Conservation (phyloP, 768 basidiomycete genomes). For the Leccinum boreale region DNA sequence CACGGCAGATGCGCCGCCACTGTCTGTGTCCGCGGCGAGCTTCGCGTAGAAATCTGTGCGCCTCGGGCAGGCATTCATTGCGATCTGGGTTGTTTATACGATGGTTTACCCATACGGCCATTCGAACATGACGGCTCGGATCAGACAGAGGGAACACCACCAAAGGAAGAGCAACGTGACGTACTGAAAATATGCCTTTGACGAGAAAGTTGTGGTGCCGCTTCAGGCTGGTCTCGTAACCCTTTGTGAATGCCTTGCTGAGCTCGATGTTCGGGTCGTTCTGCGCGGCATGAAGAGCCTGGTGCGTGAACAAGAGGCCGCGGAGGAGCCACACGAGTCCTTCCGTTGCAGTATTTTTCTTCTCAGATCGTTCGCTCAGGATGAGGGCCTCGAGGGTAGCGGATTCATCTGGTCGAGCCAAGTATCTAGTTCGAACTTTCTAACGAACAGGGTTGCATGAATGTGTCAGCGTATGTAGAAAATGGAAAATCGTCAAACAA, state of each 20-base stretch:
- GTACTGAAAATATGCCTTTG: slow-evolving; percentile 52
- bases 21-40: slow-evolving; percentile 56
- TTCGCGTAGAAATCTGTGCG: slow-evolving; percentile 60
- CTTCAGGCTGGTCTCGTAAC: slow-evolving; percentile 82
- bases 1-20: slow-evolving; percentile 39
- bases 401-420: slow-evolving; percentile 60
- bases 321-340: slow-evolving; percentile 93
- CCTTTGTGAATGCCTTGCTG: slow-evolving; percentile 66
- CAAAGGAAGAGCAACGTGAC: slow-evolving; percentile 27
- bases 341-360: slow-evolving; percentile 86
- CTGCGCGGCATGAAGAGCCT: slow-evolving; percentile 71
- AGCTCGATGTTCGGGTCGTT: slow-evolving; percentile 56
- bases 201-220: slow-evolving; percentile 80
- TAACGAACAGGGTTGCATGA: slow-evolving; percentile 28
- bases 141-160: no score
- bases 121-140: neutral
- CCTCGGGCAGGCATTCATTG: slow-evolving; percentile 58
- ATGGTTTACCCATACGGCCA: neutral
- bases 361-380: slow-evolving; percentile 78
- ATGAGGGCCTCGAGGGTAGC: slow-evolving; percentile 82
- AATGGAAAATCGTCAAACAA: neutral
- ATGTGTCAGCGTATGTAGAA: neutral
- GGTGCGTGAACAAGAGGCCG: slow-evolving; percentile 86
- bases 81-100: slow-evolving; percentile 33
- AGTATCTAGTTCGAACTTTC: slow-evolving; percentile 89